phyloP scores from a whole-genome alignment of 2,329 filamentous ascomycete genomes.

The Colletotrichum sp. region DNA sequence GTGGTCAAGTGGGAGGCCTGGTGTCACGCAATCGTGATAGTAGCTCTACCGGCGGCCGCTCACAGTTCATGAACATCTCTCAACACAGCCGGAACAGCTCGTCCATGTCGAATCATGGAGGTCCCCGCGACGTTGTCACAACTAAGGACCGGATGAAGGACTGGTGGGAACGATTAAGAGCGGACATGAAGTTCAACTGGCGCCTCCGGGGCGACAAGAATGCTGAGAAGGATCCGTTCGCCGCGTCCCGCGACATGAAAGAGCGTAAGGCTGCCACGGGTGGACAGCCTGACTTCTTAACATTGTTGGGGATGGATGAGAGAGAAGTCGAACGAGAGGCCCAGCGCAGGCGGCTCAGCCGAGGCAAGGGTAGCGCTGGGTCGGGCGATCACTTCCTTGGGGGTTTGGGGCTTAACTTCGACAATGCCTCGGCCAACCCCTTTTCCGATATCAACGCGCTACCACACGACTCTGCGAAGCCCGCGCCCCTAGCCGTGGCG shows the following conservation, averaged over 20 bases:
- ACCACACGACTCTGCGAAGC: constrained; percentile 41
- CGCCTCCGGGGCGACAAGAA: constrained; percentile 33
- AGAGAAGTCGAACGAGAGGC: constrained; percentile 41
- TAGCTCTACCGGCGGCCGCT: constrained; percentile 26
- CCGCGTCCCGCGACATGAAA: constrained; percentile 28
- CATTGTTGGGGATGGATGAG: constrained; percentile 47
- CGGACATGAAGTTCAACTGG: constrained; percentile 43
- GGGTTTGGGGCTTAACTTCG: constrained; percentile 41
- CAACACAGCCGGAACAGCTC: constrained; percentile 45
- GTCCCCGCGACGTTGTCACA: constrained; percentile 25
- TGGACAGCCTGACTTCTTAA: constrained; percentile 48
- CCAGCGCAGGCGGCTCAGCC: constrained; percentile 36
- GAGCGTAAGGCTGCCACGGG: constrained; percentile 22
- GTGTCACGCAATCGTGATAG: constrained; percentile 51
- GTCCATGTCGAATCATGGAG: constrained; percentile 16
- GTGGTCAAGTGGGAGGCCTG: constrained; percentile 34
- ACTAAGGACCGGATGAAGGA: constrained; percentile 45
- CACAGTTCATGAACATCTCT: constrained; percentile 49
- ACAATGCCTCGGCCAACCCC: constrained; percentile 39
- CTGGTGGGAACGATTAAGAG: constrained; percentile 50
- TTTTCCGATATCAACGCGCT: constrained; percentile 54
- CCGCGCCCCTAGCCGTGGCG: constrained; percentile 37
- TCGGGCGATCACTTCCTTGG: constrained; percentile 44
- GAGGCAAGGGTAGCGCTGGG: constrained; percentile 36
- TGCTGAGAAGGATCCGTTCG: constrained; percentile 30